Base-by-base conservation (phyloP, 495 filamentous ascomycete genomes). In the Delitschia confertaspora region DNA sequence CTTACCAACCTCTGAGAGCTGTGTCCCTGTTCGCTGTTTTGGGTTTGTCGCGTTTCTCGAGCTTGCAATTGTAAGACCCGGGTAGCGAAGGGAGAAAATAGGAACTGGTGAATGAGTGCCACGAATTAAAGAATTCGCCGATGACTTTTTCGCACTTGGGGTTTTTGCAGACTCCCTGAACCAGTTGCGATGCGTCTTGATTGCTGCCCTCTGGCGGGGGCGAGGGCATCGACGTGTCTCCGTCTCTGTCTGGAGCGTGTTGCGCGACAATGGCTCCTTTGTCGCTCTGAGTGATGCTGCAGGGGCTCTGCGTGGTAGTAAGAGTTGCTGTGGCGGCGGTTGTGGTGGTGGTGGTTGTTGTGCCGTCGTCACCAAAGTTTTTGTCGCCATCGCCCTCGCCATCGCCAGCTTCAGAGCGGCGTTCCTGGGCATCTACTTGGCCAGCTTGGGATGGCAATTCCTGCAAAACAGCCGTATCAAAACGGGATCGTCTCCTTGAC, bases 111-210 rank as follows among this genome's bases (percentile, higher is more conserved):
- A 59, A 38, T 44, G 44, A 31, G 38, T 31, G 34, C 45, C 45
- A 61, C 24, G 38, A 34, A 31, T 61, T 59, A 38, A 43, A 59
- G 56, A 56, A 61, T 16, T 56, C 46, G 42, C 47, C 58, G 16
- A 59, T 38, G 11, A 11, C n/a, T 13, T 36, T 22, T 13, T 26
- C 33, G 50, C 58, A 61, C n/a, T n/a, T n/a, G n/a, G n/a, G n/a
- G 13, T 23, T 36, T 34, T 33, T 43, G 52, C 58, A 60, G 19
- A 45, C 25, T 48, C 19, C 56, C 27, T 16, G 7, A 53, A 52
- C 10, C 45, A 22, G 37, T 19, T 48, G 18, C 10, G 43, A 32
- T 2, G 37, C 25, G 42, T n/a, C 29, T 37, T 24, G 27, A 29
- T 52, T 47, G 26, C 24, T 19, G 44, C 33, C 23, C 20, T 29